These are phyloP conservation scores for Cucurbitaria berberidis DNA, from an alignment of 2,329 filamentous ascomycete genomes.

Conservation along the genomic window DNA sequence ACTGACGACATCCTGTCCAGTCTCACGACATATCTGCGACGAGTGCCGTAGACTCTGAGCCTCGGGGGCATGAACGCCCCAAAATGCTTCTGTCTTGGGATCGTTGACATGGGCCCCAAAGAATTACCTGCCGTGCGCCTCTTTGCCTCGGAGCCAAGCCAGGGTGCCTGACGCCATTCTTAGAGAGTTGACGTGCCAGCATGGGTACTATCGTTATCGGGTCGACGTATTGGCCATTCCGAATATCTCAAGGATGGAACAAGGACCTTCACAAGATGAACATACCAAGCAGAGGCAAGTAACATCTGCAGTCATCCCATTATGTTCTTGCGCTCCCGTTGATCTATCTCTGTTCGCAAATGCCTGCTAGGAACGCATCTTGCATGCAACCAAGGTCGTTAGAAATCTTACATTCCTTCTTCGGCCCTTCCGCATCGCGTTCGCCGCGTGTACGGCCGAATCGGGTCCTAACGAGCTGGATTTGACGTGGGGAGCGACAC, in stretches of 20 bases:
- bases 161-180: constrained; percentile 23
- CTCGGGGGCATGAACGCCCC: not conserved
- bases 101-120: not conserved
- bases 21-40: not conserved
- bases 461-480: not conserved
- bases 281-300: not conserved
- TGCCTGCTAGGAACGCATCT: not conserved
- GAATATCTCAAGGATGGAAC: not conserved
- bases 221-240: not conserved
- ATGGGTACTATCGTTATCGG: constrained; percentile 18
- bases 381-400: not conserved
- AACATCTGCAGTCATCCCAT: not conserved
- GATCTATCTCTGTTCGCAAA: not conserved
- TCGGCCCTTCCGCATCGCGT: not conserved
- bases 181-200: constrained; percentile 23
- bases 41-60: not conserved
- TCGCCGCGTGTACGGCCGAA: not conserved
- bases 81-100: not conserved
- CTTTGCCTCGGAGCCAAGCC: constrained; percentile 13
- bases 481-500: too few relatives aligned
- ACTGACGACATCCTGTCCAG: not conserved
- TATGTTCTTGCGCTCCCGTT: not conserved
- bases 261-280: not conserved
- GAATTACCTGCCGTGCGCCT: not conserved
- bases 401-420: not conserved